A percentile compares a stretch with the other conserved stretches of the same genome.
Conservation (phyloP, 176 grass and related monocot species). For the Carex cristatella region DNA sequence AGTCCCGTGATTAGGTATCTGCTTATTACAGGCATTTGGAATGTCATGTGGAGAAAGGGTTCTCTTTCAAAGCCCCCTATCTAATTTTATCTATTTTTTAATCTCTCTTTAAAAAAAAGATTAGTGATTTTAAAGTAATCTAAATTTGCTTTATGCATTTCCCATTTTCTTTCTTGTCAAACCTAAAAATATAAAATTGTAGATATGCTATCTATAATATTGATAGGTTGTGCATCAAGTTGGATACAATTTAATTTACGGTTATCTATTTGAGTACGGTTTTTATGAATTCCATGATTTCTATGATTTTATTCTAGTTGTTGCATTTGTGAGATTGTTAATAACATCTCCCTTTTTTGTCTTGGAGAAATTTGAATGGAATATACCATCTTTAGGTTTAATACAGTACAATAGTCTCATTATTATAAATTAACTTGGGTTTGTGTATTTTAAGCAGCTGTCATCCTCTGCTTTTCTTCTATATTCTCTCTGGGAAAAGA, state of each 20-base stretch:
- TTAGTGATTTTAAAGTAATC: not conserved
- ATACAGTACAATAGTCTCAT: not conserved
- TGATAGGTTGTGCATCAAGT: too few species aligned
- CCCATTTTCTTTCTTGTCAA: not conserved
- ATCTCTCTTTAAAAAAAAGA: not conserved
- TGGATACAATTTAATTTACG: too few species aligned
- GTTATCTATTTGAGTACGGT: too few species aligned
- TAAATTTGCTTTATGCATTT: not conserved
- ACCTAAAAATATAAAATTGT: too few species aligned
- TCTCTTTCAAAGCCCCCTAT: not conserved
- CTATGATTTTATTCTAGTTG: too few species aligned
- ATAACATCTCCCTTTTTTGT: too few species aligned
- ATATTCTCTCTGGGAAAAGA: conserved; percentile 15
- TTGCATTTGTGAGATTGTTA: too few species aligned
- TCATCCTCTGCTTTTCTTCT: not conserved
- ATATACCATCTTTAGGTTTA: not conserved
- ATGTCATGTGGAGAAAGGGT: not conserved
- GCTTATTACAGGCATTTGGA: not conserved
- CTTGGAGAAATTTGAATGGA: not conserved
- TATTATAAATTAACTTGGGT: not conserved
- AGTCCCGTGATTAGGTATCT: not conserved
- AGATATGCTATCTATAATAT: too few species aligned
- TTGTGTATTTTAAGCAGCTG: conserved; percentile 1
- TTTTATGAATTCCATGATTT: too few species aligned
- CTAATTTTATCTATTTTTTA: not conserved